Evolutionary conservation across 768 basidiomycete species (phyloP), one percentile per base, ranked within the genome.

Genomic region (Boletus rufocinnamomeus): DNA sequence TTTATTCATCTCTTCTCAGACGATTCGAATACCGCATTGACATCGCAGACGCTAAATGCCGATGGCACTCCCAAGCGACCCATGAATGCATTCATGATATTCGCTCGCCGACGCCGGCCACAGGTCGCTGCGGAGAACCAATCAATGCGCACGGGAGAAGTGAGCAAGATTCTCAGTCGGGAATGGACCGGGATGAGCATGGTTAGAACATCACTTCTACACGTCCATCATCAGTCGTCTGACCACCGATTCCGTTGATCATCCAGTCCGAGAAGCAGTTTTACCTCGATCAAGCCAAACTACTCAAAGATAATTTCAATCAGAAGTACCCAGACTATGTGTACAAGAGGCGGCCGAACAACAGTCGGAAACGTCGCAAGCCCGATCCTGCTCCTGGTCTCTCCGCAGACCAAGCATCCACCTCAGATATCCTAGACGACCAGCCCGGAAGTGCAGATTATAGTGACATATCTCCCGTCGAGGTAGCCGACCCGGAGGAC

Each of bases 81-180:
- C 35, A 93, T 94, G 91, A 94, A 94, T 72, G 91, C 91, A 23
- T 94, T 94, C 77, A 93, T 94, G 91, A 93, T 94, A 59, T 94
- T 93, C 66, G 91, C 92, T 60, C 84, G 91, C 25, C 82, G 87
- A 52, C 81, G 91, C 57, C 78, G 91, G 44, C 91, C 91, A 19
- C 89, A 94, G 72, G 89, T 94, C 35, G 85, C 89, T 9, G 84
- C 89, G n/a, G 88, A 89, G 62, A 89, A 94, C 70, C 91, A 92
- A 71, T 84, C 89, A 46, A 88, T 94, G 89, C 86, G 92, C 41
- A 94, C 92, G 0, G 92, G 92, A 17, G 92, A 94, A 67, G 91
- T 94, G 54, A 89, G 87, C 77, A 94, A 94, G 75, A 85, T 94
- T 54, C 77, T 94, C 61, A 88, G 86, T 75, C 88, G 86, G 58